These are phyloP conservation scores for Microcyclospora pomicola DNA, from an alignment of 2,329 filamentous ascomycete species.

Conservation along the genomic window DNA sequence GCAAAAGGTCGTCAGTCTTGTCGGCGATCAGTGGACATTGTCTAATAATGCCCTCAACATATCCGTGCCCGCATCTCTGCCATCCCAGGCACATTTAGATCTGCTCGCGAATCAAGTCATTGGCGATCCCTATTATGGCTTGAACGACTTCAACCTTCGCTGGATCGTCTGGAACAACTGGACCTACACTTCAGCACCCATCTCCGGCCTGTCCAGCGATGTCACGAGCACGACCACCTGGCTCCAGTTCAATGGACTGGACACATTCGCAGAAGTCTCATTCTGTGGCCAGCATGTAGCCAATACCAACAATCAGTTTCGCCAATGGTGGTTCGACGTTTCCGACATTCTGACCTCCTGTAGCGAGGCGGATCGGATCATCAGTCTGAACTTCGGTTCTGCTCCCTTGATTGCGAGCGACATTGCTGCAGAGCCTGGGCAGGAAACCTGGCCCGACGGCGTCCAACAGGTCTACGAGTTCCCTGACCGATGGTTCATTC, in stretches of 20 bases:
- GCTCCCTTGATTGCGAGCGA: constrained; percentile 39
- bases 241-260: constrained; percentile 48
- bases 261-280: constrained; percentile 45
- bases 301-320: constrained; percentile 48
- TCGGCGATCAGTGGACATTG: constrained; percentile 20
- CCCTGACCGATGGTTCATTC: constrained; percentile 40
- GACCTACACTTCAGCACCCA: constrained; percentile 42
- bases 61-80: constrained; percentile 40
- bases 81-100: constrained; percentile 47
- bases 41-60: constrained; percentile 34
- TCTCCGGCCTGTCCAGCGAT: constrained; percentile 27
- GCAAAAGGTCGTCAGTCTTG: constrained; percentile 29
- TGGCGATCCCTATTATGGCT: constrained; percentile 39
- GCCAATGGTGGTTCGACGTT: constrained; percentile 47
- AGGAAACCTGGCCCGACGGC: constrained; percentile 35
- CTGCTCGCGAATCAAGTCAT: constrained; percentile 41
- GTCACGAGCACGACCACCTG: constrained; percentile 35
- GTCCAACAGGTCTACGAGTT: constrained; percentile 40
- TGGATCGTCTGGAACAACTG: constrained; percentile 47
- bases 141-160: constrained; percentile 46
- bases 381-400: constrained; percentile 44
- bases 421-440: constrained; percentile 37
- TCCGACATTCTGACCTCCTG: constrained; percentile 34
- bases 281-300: constrained; percentile 43
- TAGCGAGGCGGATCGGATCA: constrained; percentile 19